These are phyloP conservation scores for Baorangia bicolor DNA, from an alignment of 768 basidiomycete species.

Conservation along the genomic window DNA sequence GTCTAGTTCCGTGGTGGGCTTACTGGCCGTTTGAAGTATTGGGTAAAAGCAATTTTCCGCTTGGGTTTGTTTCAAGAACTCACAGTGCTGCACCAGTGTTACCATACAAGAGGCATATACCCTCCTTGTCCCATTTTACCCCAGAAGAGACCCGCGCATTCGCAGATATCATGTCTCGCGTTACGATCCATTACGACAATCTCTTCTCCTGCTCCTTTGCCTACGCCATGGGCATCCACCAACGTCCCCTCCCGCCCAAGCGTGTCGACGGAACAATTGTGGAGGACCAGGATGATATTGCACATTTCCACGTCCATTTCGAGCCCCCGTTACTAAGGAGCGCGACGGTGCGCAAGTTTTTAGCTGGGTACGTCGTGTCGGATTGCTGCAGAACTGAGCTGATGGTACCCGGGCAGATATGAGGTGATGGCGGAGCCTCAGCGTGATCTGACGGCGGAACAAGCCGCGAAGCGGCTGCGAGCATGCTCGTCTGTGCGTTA, in stretches of 20 bases:
- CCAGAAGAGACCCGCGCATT: conserved; percentile 60
- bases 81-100: conserved; percentile 47
- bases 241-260: conserved; percentile 59
- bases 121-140: conserved; percentile 62
- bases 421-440: conserved; percentile 91
- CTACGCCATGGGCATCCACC: conserved; percentile 95
- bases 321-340: conserved; percentile 81
- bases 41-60: conserved; percentile 37
- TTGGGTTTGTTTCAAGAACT: background rate
- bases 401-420: conserved; percentile 47
- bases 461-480: conserved; percentile 70
- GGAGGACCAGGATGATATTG: conserved; percentile 50
- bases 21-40: conserved; percentile 90
- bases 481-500: conserved; percentile 62
- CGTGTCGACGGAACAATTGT: conserved; percentile 24
- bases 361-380: conserved; percentile 67
- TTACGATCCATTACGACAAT: conserved; percentile 74
- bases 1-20: conserved; percentile 94
- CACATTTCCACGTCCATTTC: conserved; percentile 87
- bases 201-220: conserved; percentile 85
- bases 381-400: background rate
- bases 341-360: conserved; percentile 81
- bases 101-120: conserved; percentile 76
- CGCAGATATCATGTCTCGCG: conserved; percentile 61
- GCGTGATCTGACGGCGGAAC: conserved; percentile 86